Percentiles rank a stretch among this genome's conserved stretches.
Evolutionary conservation across 1,139 yeast genomes (phyloP).

Genomic region (Suhomyces yuchorum): DNA sequence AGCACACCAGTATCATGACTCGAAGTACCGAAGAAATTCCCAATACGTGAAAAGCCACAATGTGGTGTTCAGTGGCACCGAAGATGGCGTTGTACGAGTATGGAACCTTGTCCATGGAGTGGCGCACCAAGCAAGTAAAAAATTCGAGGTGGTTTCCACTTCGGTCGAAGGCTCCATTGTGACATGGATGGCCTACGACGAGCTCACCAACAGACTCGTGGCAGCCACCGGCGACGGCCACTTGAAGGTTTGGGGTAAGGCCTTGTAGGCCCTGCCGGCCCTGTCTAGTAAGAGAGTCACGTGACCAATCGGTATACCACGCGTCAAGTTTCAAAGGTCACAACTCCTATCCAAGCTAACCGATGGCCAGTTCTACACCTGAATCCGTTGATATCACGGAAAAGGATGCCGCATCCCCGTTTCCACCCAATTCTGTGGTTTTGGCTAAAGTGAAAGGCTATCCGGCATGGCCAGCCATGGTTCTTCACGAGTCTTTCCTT

Average conservation of each 20-base stretch:
- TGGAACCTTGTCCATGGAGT: conserved; percentile 7
- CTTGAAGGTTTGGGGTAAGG: conserved; percentile 28
- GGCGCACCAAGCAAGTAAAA: background rate
- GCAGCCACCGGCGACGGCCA: conserved; percentile 25
- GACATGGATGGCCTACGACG: conserved; percentile 15
- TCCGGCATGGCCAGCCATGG: conserved; percentile 84
- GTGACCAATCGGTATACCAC: background rate
- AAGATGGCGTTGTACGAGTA: conserved; percentile 1
- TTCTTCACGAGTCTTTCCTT: conserved; percentile 57
- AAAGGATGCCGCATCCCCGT: background rate
- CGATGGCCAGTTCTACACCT: conserved; percentile 1
- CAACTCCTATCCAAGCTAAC: background rate
- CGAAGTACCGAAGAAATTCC: conserved; percentile 3
- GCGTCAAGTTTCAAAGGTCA: background rate
- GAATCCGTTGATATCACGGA: conserved; percentile 1
- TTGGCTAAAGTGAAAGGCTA: conserved; percentile 77
- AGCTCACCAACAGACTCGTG: conserved; percentile 20
- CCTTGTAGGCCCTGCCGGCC: too few relatives aligned
- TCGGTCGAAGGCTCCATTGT: conserved; percentile 2
- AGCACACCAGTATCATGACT: background rate
- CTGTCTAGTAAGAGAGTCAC: too few relatives aligned
- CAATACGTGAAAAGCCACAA: conserved; percentile 4
- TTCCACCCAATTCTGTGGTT: conserved; percentile 41
- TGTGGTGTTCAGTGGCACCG: conserved; percentile 7
- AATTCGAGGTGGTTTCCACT: background rate